Conservation (phyloP, 495 filamentous ascomycete species). For the Lentithecium fluviatile region DNA sequence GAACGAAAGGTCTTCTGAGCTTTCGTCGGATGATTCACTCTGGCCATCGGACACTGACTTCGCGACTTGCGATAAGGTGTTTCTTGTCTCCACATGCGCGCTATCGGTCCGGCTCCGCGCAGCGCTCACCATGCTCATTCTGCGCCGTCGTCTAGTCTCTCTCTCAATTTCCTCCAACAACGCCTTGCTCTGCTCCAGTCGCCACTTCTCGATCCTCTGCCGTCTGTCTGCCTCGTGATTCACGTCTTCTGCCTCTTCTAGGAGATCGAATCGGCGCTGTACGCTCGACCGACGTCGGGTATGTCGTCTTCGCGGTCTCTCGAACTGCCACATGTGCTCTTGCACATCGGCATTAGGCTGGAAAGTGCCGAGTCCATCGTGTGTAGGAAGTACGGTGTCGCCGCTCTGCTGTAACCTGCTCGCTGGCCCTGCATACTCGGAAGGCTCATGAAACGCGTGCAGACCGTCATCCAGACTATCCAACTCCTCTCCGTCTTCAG, state of each 20-base stretch:
- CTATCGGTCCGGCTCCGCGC: conserved; percentile 36
- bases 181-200: conserved; percentile 81
- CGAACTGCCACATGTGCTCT: conserved; percentile 81
- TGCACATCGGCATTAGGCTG: conserved; percentile 57
- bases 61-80: conserved; percentile 27
- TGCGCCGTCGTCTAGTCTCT: conserved; percentile 64
- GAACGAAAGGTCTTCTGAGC: conserved; percentile 58
- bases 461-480: conserved; percentile 91
- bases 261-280: conserved; percentile 62
- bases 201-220: conserved; percentile 84
- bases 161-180: conserved; percentile 85
- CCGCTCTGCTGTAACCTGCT: conserved; percentile 51
- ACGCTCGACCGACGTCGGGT: conserved; percentile 57
- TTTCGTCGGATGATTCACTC: conserved; percentile 38
- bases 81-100: conserved; percentile 19
- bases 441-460: conserved; percentile 73
- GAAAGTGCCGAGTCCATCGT: conserved; percentile 90
- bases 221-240: conserved; percentile 65
- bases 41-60: conserved; percentile 35
- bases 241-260: conserved; percentile 59
- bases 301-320: conserved; percentile 60
- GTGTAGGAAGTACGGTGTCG: conserved; percentile 72
- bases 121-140: conserved; percentile 46
- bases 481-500: conserved; percentile 63
- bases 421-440: conserved; percentile 53